Base-by-base conservation (phyloP, 306 rosid species). In the Delonix regia region DNA sequence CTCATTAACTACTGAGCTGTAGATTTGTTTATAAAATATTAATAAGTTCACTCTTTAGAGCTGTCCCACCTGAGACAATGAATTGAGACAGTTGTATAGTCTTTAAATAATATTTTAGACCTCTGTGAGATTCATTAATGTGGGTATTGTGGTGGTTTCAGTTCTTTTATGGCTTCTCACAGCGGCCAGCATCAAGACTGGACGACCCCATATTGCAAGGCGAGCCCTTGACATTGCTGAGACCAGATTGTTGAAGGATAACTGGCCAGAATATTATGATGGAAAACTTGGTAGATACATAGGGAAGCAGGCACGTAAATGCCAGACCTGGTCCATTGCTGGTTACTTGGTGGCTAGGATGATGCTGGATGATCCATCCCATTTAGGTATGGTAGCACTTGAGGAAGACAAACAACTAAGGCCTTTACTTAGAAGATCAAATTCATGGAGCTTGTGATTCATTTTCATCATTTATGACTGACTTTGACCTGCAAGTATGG, bases 291-390 rank as follows among this genome's bases (percentile, higher is more conserved):
- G 97, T 3, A 80, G 95, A 65, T 92, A 77, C 38, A 28, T 92
- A 16, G 97, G 97, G 74, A 92, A 92, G 84, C 95, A 92, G 79
- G 88, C 95, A 9, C 89, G 95, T 7, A 92, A 86, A 84, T 84
- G 6, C 72, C 97, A 92, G 48, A 92, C 97, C 6, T 92, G 96
- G 93, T 92, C 96, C 36, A 65, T 90, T 78, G 91, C 96, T 19
- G 91, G 93, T 59, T 90, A 92, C 83, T 74, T 92, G 86, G 88
- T 84, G 48, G 96, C 97, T 13, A 92, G 87, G 85, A 89, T 87
- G 92, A 78, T 88, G 96, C 63, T 92, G 21, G 93, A 92, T 76
- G 92, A 92, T 62, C 95, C 97, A 3, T 87, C 96, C 64, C 96
- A 78, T 83, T 30, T 89, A 52, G 96, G 96, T 4, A 88, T 92